Evolutionary conservation across 306 rosid genomes (phyloP).

Genomic region (Cicer arietinum): DNA sequence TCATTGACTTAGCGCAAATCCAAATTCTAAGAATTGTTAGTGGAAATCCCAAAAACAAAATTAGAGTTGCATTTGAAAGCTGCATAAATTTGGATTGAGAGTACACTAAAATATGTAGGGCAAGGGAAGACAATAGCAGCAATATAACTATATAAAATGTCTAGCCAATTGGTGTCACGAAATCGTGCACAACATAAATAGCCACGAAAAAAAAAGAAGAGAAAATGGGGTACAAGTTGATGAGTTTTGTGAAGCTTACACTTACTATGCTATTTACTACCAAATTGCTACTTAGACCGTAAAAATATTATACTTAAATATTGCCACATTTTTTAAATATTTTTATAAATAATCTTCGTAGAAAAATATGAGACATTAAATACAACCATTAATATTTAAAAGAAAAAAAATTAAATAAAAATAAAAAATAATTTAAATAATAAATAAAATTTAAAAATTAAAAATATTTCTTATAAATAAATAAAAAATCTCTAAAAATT

Average conservation of each 20-base stretch:
- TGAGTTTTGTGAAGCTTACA: slow-evolving; percentile 19
- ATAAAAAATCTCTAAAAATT: too few relatives aligned
- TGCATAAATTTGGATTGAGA: neutral
- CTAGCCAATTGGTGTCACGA: slow-evolving; percentile 33
- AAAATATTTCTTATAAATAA: too few relatives aligned
- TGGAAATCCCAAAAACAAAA: neutral
- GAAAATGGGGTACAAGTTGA: slow-evolving; percentile 22
- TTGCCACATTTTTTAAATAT: too few relatives aligned
- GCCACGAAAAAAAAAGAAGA: neutral
- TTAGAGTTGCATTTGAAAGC: neutral
- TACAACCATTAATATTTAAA: too few relatives aligned
- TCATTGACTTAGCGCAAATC: too few relatives aligned
- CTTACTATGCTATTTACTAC: neutral
- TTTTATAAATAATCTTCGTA: too few relatives aligned
- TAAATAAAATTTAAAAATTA: too few relatives aligned
- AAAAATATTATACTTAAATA: too few relatives aligned
- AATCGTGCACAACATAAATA: slow-evolving; percentile 30
- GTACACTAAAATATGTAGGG: neutral
- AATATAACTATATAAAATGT: slow-evolving; percentile 7
- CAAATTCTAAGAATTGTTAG: neutral
- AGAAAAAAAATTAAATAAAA: too few relatives aligned
- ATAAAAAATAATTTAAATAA: too few relatives aligned
- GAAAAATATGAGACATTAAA: too few relatives aligned
- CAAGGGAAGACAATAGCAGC: slow-evolving; percentile 33
- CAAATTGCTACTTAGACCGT: neutral